phyloP scores from a whole-genome alignment of 768 basidiomycete genomes.

The Clavaria fumosa region DNA sequence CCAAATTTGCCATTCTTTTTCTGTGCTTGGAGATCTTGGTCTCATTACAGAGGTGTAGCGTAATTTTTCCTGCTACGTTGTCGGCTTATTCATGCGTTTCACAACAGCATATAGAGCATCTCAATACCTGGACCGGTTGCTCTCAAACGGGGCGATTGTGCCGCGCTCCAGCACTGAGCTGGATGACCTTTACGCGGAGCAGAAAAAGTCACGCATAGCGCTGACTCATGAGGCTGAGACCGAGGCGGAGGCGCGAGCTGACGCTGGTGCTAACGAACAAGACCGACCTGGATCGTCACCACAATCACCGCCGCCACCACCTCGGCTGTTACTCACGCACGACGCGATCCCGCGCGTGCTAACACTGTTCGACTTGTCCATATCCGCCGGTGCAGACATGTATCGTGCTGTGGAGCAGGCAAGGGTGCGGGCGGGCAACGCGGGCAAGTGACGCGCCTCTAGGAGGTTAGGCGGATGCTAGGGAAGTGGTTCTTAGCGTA shows the following conservation, averaged over 20 bases:
- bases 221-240: no score
- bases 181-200: conserved; percentile 36
- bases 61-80: no score
- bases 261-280: no score
- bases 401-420: conserved; percentile 54
- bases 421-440: conserved; percentile 18
- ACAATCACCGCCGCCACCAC: conserved; percentile 9
- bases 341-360: conserved; percentile 40
- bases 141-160: conserved; percentile 38
- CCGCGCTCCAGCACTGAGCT: conserved; percentile 39
- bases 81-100: not conserved
- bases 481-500: no score
- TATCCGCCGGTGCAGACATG: conserved; percentile 32
- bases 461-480: no score
- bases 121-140: conserved; percentile 44
- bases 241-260: no score
- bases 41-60: conserved; percentile 64
- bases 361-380: conserved; percentile 28
- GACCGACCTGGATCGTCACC: conserved; percentile 7
- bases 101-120: conserved; percentile 51
- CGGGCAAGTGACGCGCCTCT: no score
- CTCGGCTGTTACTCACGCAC: conserved; percentile 31
- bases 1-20: conserved; percentile 81
- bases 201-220: conserved; percentile 8
- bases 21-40: conserved; percentile 75